Conservation (phyloP, 179 eudicot species). For the Spinacia oleracea region DNA sequence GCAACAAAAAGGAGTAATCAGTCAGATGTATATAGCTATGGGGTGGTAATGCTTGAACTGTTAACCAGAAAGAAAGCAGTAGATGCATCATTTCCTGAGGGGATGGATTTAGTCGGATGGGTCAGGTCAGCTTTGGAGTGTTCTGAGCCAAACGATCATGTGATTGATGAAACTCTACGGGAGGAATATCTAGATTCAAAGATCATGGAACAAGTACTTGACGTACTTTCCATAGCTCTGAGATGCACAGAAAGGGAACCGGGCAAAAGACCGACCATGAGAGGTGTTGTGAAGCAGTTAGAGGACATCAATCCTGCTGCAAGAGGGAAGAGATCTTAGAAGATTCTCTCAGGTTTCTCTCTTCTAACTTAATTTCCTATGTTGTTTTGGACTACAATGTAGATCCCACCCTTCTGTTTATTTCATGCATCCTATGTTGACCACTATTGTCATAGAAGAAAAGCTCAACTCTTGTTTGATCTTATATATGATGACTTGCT, state of each 20-base stretch:
- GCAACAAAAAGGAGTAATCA: conserved; percentile 45
- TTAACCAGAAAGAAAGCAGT: conserved; percentile 52
- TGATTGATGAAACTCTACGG: conserved; percentile 43
- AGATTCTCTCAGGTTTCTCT: conserved; percentile 8
- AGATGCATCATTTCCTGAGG: conserved; percentile 47
- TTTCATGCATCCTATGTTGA: not conserved
- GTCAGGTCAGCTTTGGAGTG: conserved; percentile 41
- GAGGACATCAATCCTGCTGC: conserved; percentile 28
- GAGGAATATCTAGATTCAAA: conserved; percentile 49
- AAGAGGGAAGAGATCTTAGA: conserved; percentile 28
- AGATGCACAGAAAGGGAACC: conserved; percentile 61
- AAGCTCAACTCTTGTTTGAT: too few species aligned
- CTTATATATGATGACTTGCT: not conserved
- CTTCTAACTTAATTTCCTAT: not conserved
- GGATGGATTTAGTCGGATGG: conserved; percentile 55
- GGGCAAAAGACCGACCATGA: conserved; percentile 63
- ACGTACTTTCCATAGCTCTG: conserved; percentile 53
- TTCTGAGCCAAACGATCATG: conserved; percentile 36
- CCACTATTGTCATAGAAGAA: not conserved
- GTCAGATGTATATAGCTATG: conserved; percentile 74
- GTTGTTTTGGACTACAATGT: not conserved
- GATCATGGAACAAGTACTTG: conserved; percentile 47
- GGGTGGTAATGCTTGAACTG: conserved; percentile 64
- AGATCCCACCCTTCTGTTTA: not conserved
- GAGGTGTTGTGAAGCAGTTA: conserved; percentile 64